Evolutionary conservation across 2,329 filamentous ascomycete genomes (phyloP).

Genomic region (Alternaria conjuncta): DNA sequence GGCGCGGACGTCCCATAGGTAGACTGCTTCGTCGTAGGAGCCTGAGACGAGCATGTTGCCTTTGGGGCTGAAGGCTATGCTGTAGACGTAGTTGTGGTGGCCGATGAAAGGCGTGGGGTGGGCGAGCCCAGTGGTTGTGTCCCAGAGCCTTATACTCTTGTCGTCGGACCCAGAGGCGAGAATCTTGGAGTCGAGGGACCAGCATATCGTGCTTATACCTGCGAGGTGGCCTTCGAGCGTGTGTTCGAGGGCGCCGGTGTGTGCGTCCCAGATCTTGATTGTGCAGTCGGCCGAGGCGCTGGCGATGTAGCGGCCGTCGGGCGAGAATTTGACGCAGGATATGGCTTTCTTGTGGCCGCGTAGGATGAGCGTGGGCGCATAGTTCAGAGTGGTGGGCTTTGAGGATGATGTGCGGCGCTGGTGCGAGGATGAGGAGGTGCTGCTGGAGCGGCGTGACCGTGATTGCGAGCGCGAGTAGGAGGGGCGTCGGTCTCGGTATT

Average conservation of each 20-base stretch:
- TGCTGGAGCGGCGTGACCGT: constrained; percentile 20
- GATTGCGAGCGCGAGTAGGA: constrained; percentile 28
- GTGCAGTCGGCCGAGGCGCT: constrained; percentile 86
- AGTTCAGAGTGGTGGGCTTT: constrained; percentile 68
- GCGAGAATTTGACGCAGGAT: constrained; percentile 87
- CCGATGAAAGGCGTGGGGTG: constrained; percentile 72
- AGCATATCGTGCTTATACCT: constrained; percentile 90
- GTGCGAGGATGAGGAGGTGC: constrained; percentile 21
- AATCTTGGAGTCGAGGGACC: constrained; percentile 86
- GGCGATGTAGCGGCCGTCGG: constrained; percentile 87
- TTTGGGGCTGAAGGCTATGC: constrained; percentile 93
- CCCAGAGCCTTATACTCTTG: constrained; percentile 94
- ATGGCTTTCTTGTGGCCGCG: constrained; percentile 80
- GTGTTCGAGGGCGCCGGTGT: constrained; percentile 79
- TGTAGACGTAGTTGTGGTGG: constrained; percentile 96
- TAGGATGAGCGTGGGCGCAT: constrained; percentile 72
- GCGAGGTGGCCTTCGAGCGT: constrained; percentile 93
- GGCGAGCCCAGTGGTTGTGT: constrained; percentile 66
- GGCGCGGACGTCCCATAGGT: constrained; percentile 92
- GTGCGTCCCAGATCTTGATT: constrained; percentile 87
- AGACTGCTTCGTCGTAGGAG: constrained; percentile 96
- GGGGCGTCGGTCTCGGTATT: constrained; percentile 31
- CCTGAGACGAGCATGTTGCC: constrained; percentile 96
- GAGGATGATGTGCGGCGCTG: constrained; percentile 43
- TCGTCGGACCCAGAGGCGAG: constrained; percentile 94